Evolutionary conservation across 345 rosid species (phyloP).

Genomic region (Acer yangbiense): DNA sequence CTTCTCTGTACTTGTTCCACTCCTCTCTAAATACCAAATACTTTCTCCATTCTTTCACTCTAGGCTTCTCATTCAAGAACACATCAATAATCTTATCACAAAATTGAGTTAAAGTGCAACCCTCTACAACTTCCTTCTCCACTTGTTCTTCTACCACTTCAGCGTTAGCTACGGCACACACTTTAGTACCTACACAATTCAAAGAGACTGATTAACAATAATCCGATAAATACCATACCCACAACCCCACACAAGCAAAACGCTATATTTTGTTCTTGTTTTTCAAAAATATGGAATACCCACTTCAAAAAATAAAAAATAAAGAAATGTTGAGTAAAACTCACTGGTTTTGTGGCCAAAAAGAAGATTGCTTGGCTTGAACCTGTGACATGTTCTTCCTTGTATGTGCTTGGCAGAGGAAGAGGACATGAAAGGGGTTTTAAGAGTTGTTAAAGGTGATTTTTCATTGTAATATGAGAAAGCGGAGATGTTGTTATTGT

Average conservation of each 20-base stretch:
- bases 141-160: slow-evolving; percentile 41
- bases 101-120: slow-evolving; percentile 68
- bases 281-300: neutral
- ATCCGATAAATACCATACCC: neutral
- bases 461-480: slow-evolving; percentile 36
- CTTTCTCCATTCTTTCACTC: slow-evolving; percentile 79
- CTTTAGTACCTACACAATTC: slow-evolving; percentile 47
- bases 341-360: slow-evolving; percentile 23
- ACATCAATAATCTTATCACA: slow-evolving; percentile 79
- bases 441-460: slow-evolving; percentile 20
- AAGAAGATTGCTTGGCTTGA: slow-evolving; percentile 20
- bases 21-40: slow-evolving; percentile 78
- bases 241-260: neutral
- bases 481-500: slow-evolving; percentile 16
- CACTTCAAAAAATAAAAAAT: neutral
- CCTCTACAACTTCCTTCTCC: slow-evolving; percentile 70
- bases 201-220: neutral
- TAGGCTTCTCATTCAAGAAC: slow-evolving; percentile 77
- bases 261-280: neutral
- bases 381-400: slow-evolving; percentile 19
- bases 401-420: slow-evolving; percentile 20
- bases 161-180: slow-evolving; percentile 35
- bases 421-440: slow-evolving; percentile 22
- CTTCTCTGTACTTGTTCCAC: slow-evolving; percentile 75
- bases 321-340: slow-evolving; percentile 4